Conservation (phyloP, 371 early-diverging fungal genomes). For the Haplosporangium sp. region DNA sequence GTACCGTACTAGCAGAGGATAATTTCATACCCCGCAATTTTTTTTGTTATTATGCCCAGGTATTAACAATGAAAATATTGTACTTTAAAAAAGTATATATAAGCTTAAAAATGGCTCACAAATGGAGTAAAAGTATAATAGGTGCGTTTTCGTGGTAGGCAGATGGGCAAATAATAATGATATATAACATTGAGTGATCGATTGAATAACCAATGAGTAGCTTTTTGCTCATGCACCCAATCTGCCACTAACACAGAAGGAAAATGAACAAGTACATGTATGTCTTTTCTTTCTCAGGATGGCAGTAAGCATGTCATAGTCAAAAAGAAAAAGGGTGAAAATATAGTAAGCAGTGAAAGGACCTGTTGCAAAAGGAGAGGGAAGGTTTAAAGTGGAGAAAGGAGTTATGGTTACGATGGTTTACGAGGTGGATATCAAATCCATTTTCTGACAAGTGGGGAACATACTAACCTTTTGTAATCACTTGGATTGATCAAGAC, state of each 20-base stretch:
- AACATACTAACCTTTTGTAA: too few species aligned
- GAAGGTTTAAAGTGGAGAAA: not conserved
- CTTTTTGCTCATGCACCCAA: not conserved
- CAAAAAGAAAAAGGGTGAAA: not conserved
- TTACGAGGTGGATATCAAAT: not conserved
- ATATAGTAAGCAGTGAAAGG: not conserved
- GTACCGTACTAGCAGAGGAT: not conserved
- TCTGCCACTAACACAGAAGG: too few species aligned
- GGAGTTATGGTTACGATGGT: too few species aligned
- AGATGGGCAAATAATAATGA: conserved; percentile 13
- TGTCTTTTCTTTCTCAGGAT: not conserved
- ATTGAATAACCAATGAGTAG: not conserved
- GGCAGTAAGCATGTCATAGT: not conserved
- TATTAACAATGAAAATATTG: not conserved
- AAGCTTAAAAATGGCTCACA: not conserved
- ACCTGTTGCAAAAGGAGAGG: not conserved
- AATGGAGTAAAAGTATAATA: not conserved
- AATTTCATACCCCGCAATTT: conserved; percentile 15
- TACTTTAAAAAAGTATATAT: not conserved
- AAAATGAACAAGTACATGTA: too few species aligned
- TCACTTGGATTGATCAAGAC: too few species aligned
- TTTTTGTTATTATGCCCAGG: not conserved
- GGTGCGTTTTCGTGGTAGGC: not conserved
- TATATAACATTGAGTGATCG: not conserved
- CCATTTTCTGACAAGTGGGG: not conserved